A percentile compares a stretch with the other conserved stretches of the same genome.
Evolutionary conservation across 257 asterid genomes (phyloP).

Genomic region (Fraxinus excelsior): DNA sequence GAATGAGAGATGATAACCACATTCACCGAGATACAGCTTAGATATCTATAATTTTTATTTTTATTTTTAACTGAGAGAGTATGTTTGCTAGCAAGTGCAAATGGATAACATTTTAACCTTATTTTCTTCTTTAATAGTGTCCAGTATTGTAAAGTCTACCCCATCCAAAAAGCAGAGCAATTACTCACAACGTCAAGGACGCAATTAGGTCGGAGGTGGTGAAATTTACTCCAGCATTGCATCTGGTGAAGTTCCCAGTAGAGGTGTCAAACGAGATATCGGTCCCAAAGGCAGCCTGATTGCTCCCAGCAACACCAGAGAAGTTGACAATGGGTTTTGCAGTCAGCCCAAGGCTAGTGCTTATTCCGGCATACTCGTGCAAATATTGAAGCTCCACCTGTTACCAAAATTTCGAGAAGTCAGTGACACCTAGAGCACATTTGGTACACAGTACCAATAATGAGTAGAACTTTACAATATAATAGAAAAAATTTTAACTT

Average conservation of each 20-base stretch:
- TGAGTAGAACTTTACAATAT: background rate
- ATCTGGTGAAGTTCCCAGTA: slow-evolving; percentile 71
- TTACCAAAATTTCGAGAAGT: slow-evolving; percentile 12
- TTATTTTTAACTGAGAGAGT: background rate
- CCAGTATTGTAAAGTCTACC: background rate
- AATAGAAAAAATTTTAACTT: no score
- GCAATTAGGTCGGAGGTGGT: slow-evolving; percentile 75
- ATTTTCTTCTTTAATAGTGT: background rate
- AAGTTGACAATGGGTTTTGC: slow-evolving; percentile 88
- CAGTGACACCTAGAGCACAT: background rate
- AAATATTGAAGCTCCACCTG: slow-evolving; percentile 94
- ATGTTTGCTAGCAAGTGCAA: background rate
- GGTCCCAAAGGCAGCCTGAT: slow-evolving; percentile 63
- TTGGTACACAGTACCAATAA: background rate
- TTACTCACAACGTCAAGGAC: slow-evolving; percentile 76
- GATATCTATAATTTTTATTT: background rate
- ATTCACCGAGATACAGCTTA: background rate
- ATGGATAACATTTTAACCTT: background rate
- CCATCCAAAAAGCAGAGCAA: background rate
- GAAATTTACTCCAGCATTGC: slow-evolving; percentile 73
- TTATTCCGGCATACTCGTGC: slow-evolving; percentile 93
- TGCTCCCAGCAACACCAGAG: slow-evolving; percentile 90
- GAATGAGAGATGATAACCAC: background rate
- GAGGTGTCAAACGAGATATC: slow-evolving; percentile 93
- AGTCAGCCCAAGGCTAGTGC: slow-evolving; percentile 81